Evolutionary conservation across 768 basidiomycete genomes (phyloP), one percentile per base, ranked within the genome.

Genomic region (Mycena belliarum): DNA sequence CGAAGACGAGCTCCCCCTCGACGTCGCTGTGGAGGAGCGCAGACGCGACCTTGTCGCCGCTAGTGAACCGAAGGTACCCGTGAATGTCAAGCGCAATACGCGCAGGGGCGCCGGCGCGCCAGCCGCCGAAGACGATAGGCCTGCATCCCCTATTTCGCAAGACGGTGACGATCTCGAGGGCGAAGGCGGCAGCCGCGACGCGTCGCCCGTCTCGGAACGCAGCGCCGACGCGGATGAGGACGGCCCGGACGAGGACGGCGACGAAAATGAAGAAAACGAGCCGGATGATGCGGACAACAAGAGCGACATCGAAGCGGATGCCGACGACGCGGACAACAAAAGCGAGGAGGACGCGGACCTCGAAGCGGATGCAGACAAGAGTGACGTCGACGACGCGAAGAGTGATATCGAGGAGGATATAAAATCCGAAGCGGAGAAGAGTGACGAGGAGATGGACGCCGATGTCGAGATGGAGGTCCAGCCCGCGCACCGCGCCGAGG

Each of bases 401-500:
- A 68, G 66, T 20, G 72, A 72, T 37, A 66, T 68, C 40, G 70
- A 71, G 32, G 60, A 53, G 25, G 73, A 78, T 20, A 65, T 55
- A 18, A 69, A 69, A 53, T 35, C 29, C 66, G 40, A 41, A 21
- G 21, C 40, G 0, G 78, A 77, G 16, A 72, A 57, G 41, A 57
- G 56, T 46, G 60, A 61, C 41, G 51, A 43, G 7, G 74, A 69
- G 16, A 65, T 66, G 20, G 82, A 84, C 44, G 68, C 69, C 54
- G 82, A 82, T 56, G 69, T 79, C 9, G 87, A 88, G 52, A 76
- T 80, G 12, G 93, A 94, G 59, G 73, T 91, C 52, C 89, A 91
- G 58, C 89, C 88, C 43, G 88, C 88, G 1, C 89, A 92, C 69
- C 81, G 92, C 21, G 87, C 87, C 4, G 94, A 96, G 66, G 94